phyloP scores from a whole-genome alignment of 805 yeast species.

The Komagataella kurtzmanii region DNA sequence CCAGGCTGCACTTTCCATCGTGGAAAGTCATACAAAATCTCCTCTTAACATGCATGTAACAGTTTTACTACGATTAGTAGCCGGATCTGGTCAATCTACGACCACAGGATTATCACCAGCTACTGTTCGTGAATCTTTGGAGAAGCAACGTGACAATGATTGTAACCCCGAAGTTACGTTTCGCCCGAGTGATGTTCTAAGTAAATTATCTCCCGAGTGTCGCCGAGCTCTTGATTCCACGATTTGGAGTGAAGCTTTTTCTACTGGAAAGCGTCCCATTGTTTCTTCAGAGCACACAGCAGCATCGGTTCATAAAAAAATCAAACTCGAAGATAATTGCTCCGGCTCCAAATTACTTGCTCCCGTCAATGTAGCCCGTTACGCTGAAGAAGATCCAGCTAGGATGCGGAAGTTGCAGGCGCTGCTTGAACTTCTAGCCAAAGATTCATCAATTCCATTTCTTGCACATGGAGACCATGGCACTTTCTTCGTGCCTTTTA shows the following conservation, averaged over 20 bases:
- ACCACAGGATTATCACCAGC: constrained; percentile 18
- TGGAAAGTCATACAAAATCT: constrained; percentile 44
- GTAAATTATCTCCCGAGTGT: neutral
- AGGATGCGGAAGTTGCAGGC: constrained; percentile 14
- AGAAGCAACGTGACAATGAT: constrained; percentile 5
- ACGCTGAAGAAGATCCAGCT: neutral
- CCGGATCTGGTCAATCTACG: constrained; percentile 13
- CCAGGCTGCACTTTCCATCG: constrained; percentile 34
- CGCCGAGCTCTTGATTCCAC: neutral
- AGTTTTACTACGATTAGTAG: neutral
- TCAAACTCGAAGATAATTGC: constrained; percentile 13
- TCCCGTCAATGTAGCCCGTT: neutral
- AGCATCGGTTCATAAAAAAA: constrained; percentile 7
- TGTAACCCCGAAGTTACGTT: constrained; percentile 10
- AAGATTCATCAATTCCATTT: constrained; percentile 40
- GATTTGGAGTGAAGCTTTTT: neutral
- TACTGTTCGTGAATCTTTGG: neutral
- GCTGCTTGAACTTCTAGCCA: constrained; percentile 58
- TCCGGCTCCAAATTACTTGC: constrained; percentile 1
- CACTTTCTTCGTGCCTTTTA: constrained; percentile 49
- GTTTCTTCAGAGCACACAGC: neutral
- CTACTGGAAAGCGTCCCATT: neutral
- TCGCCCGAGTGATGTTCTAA: neutral
- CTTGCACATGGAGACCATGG: constrained; percentile 43
- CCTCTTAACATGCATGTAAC: constrained; percentile 2